Evolutionary conservation across 352 stramenopile genomes (phyloP).

Genomic region (Globisporangium spiculum): DNA sequence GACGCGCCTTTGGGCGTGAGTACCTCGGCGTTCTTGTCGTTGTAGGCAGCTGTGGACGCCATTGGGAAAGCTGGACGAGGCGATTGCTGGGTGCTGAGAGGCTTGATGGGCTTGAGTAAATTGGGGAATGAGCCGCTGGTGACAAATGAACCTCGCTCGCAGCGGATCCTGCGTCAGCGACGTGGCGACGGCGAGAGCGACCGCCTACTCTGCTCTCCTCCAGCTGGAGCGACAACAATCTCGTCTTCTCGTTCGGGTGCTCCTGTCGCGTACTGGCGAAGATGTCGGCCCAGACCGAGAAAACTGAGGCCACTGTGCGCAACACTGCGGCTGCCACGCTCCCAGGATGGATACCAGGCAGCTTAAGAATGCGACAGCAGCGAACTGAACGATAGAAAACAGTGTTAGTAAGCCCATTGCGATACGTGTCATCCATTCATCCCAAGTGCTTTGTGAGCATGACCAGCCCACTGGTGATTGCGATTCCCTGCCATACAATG

Average conservation of each 20-base stretch:
- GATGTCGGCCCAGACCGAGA: slow-evolving; percentile 25
- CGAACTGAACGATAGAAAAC: background rate
- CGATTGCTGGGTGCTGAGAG: no score
- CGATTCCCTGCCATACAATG: slow-evolving; percentile 37
- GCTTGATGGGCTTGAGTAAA: no score
- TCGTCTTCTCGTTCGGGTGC: slow-evolving; percentile 10
- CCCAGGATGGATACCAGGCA: background rate
- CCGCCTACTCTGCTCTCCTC: background rate
- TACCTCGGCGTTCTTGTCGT: no score
- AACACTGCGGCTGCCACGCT: slow-evolving; percentile 9
- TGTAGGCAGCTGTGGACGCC: no score
- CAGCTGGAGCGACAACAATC: slow-evolving; percentile 17
- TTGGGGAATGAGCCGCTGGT: no score
- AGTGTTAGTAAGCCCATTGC: slow-evolving; percentile 25
- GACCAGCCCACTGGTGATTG: slow-evolving; percentile 45
- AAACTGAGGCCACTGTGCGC: slow-evolving; percentile 3
- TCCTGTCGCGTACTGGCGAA: slow-evolving; percentile 22
- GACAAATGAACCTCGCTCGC: no score
- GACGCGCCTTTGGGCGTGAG: no score
- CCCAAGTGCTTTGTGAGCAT: slow-evolving; percentile 29
- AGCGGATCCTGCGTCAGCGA: background rate
- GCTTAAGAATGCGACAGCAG: slow-evolving; percentile 5
- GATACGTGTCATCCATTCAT: background rate
- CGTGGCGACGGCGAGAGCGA: slow-evolving; percentile 9
- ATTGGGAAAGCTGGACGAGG: no score